Evolutionary conservation across 2,329 filamentous ascomycete species (phyloP).

Genomic region (Fusarium zealandicum): DNA sequence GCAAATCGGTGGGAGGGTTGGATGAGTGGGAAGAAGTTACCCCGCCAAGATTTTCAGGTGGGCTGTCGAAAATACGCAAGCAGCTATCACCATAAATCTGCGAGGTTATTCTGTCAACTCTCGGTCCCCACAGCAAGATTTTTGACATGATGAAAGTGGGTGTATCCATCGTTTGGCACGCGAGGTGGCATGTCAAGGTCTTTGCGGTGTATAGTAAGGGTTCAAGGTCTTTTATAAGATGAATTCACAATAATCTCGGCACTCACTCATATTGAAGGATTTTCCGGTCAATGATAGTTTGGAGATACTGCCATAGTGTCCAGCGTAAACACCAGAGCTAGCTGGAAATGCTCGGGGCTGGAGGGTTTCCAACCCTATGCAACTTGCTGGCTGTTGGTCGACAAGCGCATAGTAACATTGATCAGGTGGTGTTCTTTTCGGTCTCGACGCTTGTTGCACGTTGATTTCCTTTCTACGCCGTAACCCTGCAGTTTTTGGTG

Average conservation of each 20-base stretch:
- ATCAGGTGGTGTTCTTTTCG: background rate
- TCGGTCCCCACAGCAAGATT: constrained; percentile 34
- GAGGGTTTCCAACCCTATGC: too few relatives aligned
- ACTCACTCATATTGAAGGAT: too few relatives aligned
- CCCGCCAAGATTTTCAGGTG: constrained; percentile 32
- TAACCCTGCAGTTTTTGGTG: constrained; percentile 17
- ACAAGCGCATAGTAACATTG: background rate
- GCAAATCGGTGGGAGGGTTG: constrained; percentile 35
- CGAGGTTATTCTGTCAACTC: constrained; percentile 1
- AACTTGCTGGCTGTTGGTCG: too few relatives aligned
- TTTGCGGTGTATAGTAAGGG: background rate
- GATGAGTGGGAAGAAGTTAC: constrained; percentile 30
- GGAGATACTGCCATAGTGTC: too few relatives aligned
- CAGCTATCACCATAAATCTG: background rate
- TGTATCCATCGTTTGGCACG: constrained; percentile 9
- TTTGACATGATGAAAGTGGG: constrained; percentile 40
- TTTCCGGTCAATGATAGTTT: too few relatives aligned
- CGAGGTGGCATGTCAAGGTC: constrained; percentile 4
- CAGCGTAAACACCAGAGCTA: too few relatives aligned
- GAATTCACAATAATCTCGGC: too few relatives aligned
- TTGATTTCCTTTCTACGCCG: constrained; percentile 7
- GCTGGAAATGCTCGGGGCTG: too few relatives aligned
- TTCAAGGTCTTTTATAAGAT: too few relatives aligned
- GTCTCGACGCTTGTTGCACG: background rate
- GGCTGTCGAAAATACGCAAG: constrained; percentile 28